phyloP scores from a whole-genome alignment of 805 yeast genomes.

The Nakazawaea pomicola region DNA sequence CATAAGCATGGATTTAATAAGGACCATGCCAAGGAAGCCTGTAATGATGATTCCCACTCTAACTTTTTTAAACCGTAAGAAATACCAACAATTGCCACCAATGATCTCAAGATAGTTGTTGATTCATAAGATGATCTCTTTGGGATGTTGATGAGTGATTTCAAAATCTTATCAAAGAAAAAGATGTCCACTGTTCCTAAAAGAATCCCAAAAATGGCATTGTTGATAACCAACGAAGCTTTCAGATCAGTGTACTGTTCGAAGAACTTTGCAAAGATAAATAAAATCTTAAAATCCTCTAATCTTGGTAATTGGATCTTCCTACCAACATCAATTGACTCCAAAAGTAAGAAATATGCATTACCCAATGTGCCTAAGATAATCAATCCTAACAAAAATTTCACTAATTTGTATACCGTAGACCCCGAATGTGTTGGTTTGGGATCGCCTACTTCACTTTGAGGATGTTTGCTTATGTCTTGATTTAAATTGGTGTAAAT shows the following conservation, averaged over 20 bases:
- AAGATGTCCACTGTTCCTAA: constrained; percentile 53
- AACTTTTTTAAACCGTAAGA: constrained; percentile 64
- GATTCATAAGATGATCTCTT: constrained; percentile 12
- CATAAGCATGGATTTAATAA: constrained; percentile 61
- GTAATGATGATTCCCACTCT: constrained; percentile 64
- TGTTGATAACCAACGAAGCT: constrained; percentile 23
- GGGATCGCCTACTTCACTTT: constrained; percentile 11
- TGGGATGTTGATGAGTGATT: constrained; percentile 1
- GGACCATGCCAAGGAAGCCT: constrained; percentile 61
- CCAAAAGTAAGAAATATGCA: constrained; percentile 46
- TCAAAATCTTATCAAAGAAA: constrained; percentile 11
- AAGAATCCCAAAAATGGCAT: constrained; percentile 49
- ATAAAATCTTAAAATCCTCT: constrained; percentile 18
- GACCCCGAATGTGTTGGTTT: constrained; percentile 10
- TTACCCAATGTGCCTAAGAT: constrained; percentile 41
- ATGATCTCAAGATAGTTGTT: constrained; percentile 29
- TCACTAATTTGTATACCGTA: constrained; percentile 8
- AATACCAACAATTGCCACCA: constrained; percentile 64
- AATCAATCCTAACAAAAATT: constrained; percentile 12
- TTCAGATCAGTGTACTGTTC: constrained; percentile 17
- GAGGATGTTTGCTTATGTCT: constrained; percentile 27
- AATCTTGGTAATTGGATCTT: constrained; percentile 22
- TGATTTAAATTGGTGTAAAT: constrained; percentile 27
- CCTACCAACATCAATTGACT: constrained; percentile 37
- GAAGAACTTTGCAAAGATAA: constrained; percentile 19